Evolutionary conservation across 352 stramenopile species (phyloP).

Genomic region (Phytophthora chlamydospora): DNA sequence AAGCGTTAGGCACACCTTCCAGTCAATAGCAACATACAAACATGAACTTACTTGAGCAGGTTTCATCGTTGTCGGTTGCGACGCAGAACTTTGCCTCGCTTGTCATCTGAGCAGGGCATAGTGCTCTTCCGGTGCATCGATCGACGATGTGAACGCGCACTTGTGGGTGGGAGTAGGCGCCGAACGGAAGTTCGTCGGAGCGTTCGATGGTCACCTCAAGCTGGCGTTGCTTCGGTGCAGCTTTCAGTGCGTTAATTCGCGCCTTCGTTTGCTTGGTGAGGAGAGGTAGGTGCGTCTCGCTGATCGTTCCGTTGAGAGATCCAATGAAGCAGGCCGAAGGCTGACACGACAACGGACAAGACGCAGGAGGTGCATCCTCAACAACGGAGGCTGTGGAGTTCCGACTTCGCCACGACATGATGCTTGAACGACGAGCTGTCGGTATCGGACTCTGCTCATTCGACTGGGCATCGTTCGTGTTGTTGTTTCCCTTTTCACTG

Average conservation of each 20-base stretch:
- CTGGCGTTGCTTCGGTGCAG: constrained; percentile 18
- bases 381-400: constrained; percentile 24
- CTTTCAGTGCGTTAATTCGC: constrained; percentile 29
- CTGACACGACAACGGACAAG: constrained; percentile 28
- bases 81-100: constrained; percentile 22
- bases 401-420: constrained; percentile 30
- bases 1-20: too few relatives aligned
- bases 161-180: constrained; percentile 45
- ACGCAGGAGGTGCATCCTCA: constrained; percentile 18
- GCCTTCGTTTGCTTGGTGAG: constrained; percentile 27
- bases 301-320: constrained; percentile 35
- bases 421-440: constrained; percentile 20
- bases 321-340: constrained; percentile 33
- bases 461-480: constrained; percentile 3
- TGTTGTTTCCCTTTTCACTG: constrained; percentile 7
- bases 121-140: constrained; percentile 50
- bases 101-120: constrained; percentile 38
- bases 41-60: constrained; percentile 26
- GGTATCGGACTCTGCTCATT: constrained; percentile 14
- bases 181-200: constrained; percentile 63
- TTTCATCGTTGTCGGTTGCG: constrained; percentile 8
- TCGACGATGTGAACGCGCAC: constrained; percentile 60
- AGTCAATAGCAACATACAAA: neutral
- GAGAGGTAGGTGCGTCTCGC: constrained; percentile 29
- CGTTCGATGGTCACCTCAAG: constrained; percentile 47